Evolutionary conservation across 2,329 filamentous ascomycete species (phyloP).

Genomic region (Fusarium clavum): DNA sequence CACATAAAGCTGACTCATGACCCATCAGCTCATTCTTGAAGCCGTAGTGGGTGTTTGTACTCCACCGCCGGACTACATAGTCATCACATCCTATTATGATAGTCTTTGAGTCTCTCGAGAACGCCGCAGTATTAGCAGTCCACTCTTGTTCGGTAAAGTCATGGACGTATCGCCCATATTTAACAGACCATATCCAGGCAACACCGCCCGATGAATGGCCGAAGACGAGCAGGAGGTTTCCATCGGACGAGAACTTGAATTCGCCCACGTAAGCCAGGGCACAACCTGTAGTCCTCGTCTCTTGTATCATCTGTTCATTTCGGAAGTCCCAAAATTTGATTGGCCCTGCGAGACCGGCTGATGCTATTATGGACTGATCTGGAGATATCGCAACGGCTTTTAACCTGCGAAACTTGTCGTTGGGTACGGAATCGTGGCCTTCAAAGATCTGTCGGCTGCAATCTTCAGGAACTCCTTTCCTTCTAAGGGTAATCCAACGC

Average conservation of each 20-base stretch:
- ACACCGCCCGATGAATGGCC: not conserved
- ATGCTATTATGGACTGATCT: not conserved
- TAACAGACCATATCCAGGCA: not conserved
- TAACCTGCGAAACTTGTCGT: not conserved
- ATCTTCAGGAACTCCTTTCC: not conserved
- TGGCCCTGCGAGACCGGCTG: not conserved
- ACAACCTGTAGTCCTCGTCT: not conserved
- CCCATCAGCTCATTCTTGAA: not conserved
- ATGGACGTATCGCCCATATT: not conserved
- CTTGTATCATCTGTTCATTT: not conserved
- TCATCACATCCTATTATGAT: not conserved
- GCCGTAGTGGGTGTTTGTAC: no score
- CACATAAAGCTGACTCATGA: not conserved
- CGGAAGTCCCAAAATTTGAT: not conserved
- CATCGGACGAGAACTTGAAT: not conserved
- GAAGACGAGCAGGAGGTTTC: not conserved
- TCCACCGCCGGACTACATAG: not conserved
- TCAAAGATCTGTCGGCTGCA: not conserved
- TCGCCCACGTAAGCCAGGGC: not conserved
- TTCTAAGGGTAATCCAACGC: not conserved
- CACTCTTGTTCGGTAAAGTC: not conserved
- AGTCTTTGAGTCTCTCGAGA: not conserved
- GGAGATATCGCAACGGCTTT: not conserved
- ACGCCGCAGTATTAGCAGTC: not conserved
- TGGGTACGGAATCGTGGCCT: not conserved